Conservation (phyloP, 257 asterid genomes). For the Fraxinus cuspidata region DNA sequence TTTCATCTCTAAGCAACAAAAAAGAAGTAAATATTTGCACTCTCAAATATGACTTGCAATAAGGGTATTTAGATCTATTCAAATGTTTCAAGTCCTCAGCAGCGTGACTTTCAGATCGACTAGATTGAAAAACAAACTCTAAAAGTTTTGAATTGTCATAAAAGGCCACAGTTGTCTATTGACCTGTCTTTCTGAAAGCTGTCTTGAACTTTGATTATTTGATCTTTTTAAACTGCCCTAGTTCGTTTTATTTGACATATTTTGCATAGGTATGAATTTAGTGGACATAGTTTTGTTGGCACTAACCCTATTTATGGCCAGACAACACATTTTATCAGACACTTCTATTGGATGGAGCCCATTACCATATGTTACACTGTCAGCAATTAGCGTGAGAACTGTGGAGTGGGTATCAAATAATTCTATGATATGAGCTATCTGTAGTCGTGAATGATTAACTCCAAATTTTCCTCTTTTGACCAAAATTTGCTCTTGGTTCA, state of each 20-base stretch:
- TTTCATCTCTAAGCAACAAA: background rate
- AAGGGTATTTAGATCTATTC: background rate
- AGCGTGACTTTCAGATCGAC: background rate
- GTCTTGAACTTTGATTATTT: background rate
- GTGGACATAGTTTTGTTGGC: background rate
- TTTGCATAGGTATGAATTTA: background rate
- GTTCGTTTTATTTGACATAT: background rate
- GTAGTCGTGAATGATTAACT: background rate
- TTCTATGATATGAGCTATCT: background rate
- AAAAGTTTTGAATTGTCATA: background rate
- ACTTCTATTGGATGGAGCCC: background rate
- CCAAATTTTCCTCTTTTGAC: background rate
- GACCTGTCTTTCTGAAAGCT: background rate
- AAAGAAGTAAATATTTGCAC: background rate
- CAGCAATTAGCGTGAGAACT: background rate
- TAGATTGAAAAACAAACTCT: background rate
- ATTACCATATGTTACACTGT: background rate
- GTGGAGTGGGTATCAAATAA: background rate
- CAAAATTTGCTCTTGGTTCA: background rate
- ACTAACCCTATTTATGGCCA: background rate
- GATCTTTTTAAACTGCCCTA: background rate
- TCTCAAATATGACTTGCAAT: background rate
- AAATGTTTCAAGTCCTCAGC: background rate
- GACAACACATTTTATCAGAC: background rate
- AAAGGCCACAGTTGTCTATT: background rate